Base-by-base conservation (phyloP, 129 eudicot species). In the Dittrichia graveolens region DNA sequence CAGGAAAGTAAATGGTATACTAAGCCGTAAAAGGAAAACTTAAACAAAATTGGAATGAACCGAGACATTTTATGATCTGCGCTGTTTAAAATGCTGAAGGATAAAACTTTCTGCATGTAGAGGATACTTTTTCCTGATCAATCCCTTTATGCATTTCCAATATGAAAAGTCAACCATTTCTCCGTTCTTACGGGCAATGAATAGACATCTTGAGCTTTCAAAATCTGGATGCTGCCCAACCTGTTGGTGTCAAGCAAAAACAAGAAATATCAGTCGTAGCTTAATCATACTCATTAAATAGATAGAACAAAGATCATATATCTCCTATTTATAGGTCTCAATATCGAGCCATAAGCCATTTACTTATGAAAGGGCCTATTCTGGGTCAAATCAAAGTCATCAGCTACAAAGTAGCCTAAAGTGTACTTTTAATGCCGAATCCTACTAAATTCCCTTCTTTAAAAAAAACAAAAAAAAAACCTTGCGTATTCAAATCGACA, bases 91-190 rank as follows among this genome's bases (percentile, higher is more conserved):
- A 79, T 92, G 97, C 82, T 86, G 83, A 38, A 71, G 76, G 67
- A 89, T 89, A 52, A 89, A 93, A 74, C 75, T 87, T 72, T 93
- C 90, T 19, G 98, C 98, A 63, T 89, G 82, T 19, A 87, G 82
- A 38, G 98, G 95, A 75, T 93, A 85, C 2, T 82, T 89, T 79
- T 87, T 87, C 75, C 78, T 76, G 65, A 93, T 87, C 49, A 87
- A 85, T 34, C 92, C 95, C 82, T 92, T 89, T 61, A 92, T 80
- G 81, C 96, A 89, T 81, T 89, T 84, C 96, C 98, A 87, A 71
- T 83, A 92, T 15, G 96, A 92, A 75, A 89, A 89, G 61, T 89
- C 98, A 3, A 83, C 87, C 74, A 70, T 12, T 71, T 81, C 84
- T 57, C 91, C 96, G 70, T 85, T 90, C 69, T 82, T 87, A 13